Conservation (phyloP, 2,329 filamentous ascomycete genomes). For the Camillea tinctor region DNA sequence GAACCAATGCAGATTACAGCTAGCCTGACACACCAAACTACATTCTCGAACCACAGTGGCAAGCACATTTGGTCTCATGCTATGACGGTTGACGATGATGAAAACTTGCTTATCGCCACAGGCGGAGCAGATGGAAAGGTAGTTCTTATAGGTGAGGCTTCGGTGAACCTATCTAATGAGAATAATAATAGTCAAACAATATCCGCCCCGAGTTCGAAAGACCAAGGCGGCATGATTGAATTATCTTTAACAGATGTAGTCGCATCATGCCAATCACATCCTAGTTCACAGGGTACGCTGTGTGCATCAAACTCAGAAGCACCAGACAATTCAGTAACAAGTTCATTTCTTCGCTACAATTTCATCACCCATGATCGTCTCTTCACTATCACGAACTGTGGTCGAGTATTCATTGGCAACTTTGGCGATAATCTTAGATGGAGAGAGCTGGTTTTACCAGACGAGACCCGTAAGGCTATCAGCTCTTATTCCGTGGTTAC, state of each 20-base stretch:
- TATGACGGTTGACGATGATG: slow-evolving; percentile 27
- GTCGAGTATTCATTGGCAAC: slow-evolving; percentile 53
- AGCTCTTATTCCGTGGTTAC: slow-evolving; percentile 48
- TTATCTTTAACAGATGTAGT: slow-evolving; percentile 22
- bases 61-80: slow-evolving; percentile 89
- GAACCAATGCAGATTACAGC: slow-evolving; percentile 9
- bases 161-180: neutral
- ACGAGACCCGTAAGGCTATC: slow-evolving; percentile 37
- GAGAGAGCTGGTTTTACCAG: slow-evolving; percentile 40
- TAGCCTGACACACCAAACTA: slow-evolving; percentile 51
- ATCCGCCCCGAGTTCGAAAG: neutral
- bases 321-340: slow-evolving; percentile 31
- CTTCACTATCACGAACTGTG: slow-evolving; percentile 59
- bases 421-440: slow-evolving; percentile 38
- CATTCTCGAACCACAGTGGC: slow-evolving; percentile 68
- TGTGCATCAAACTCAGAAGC: slow-evolving; percentile 4
- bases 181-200: neutral
- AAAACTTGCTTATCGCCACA: slow-evolving; percentile 55
- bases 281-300: slow-evolving; percentile 8
- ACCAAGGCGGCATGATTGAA: slow-evolving; percentile 12
- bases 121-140: slow-evolving; percentile 83
- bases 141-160: slow-evolving; percentile 40
- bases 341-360: slow-evolving; percentile 59
- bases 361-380: slow-evolving; percentile 56
- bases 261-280: slow-evolving; percentile 10